A percentile compares a stretch with the other conserved stretches of the same genome.
Evolutionary conservation across 345 rosid species (phyloP).

Genomic region (Linum trigynum): DNA sequence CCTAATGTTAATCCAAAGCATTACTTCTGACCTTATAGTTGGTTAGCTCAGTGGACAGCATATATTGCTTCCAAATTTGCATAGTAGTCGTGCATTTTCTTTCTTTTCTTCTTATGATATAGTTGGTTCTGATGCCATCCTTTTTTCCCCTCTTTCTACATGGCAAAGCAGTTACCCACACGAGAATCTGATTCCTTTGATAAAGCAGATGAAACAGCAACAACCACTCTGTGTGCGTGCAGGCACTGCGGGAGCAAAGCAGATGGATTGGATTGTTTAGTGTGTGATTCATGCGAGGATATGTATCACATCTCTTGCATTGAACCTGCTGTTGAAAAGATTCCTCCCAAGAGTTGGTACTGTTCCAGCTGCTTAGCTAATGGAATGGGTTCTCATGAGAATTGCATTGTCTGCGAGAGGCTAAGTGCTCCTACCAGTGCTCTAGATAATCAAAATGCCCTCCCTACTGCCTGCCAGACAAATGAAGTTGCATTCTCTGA

Average conservation of each 20-base stretch:
- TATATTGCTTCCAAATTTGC: not conserved
- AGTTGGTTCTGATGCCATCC: not conserved
- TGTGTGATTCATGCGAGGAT: constrained; percentile 86
- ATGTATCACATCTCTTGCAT: constrained; percentile 76
- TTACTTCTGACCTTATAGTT: constrained; percentile 16
- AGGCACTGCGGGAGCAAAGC: constrained; percentile 60
- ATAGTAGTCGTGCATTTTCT: too few relatives aligned
- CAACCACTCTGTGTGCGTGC: constrained; percentile 37
- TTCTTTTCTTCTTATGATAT: not conserved
- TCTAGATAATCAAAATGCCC: constrained; percentile 20
- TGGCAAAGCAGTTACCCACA: constrained; percentile 27
- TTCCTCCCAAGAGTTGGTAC: constrained; percentile 62
- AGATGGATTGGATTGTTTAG: constrained; percentile 51
- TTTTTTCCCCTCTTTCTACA: constrained; percentile 6
- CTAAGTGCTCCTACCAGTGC: constrained; percentile 32
- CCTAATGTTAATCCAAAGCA: not conserved
- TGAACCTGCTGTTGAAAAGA: constrained; percentile 54
- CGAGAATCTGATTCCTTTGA: constrained; percentile 32
- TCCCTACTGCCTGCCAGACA: constrained; percentile 13
- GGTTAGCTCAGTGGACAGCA: constrained; percentile 12
- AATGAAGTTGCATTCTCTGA: constrained; percentile 28
- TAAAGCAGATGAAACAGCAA: constrained; percentile 34
- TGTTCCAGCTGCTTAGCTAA: constrained; percentile 51
- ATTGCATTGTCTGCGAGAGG: constrained; percentile 65
- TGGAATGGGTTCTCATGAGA: constrained; percentile 63